Evolutionary conservation across 116 monocot species (phyloP).

Genomic region (Posidonia oceanica): DNA sequence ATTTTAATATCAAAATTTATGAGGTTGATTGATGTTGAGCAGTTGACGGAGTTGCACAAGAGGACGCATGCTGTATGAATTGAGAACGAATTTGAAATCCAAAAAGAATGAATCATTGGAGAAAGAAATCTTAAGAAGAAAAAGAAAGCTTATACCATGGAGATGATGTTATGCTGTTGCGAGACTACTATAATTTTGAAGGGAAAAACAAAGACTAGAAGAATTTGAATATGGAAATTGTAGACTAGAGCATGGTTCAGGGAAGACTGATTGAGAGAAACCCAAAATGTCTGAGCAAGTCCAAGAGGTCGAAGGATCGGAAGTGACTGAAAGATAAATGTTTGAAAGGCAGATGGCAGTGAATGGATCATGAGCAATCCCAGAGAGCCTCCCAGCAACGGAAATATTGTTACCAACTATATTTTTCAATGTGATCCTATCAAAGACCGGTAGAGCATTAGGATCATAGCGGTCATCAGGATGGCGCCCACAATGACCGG

Average conservation of each 20-base stretch:
- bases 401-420: conserved; percentile 45
- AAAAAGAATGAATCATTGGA: not conserved
- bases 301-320: conserved; percentile 27
- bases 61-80: not conserved
- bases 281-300: conserved; percentile 45
- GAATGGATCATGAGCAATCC: conserved; percentile 35
- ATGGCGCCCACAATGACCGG: conserved; percentile 42
- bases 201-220: conserved; percentile 16
- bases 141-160: not conserved
- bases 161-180: conserved; percentile 1
- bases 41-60: no score
- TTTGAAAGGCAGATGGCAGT: conserved; percentile 52
- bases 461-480: conserved; percentile 56
- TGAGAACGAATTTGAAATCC: not conserved
- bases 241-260: conserved; percentile 28
- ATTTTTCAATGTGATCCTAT: conserved; percentile 57
- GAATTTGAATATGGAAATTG: conserved; percentile 12
- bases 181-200: not conserved
- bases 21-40: no score
- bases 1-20: not conserved
- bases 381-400: conserved; percentile 33
- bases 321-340: conserved; percentile 20
- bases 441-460: conserved; percentile 38
- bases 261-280: conserved; percentile 34
- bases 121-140: not conserved